Evolutionary conservation across 208 protist genomes (phyloP), one percentile per base, ranked within the genome.

Genomic region (Trypanosoma cruzi): DNA sequence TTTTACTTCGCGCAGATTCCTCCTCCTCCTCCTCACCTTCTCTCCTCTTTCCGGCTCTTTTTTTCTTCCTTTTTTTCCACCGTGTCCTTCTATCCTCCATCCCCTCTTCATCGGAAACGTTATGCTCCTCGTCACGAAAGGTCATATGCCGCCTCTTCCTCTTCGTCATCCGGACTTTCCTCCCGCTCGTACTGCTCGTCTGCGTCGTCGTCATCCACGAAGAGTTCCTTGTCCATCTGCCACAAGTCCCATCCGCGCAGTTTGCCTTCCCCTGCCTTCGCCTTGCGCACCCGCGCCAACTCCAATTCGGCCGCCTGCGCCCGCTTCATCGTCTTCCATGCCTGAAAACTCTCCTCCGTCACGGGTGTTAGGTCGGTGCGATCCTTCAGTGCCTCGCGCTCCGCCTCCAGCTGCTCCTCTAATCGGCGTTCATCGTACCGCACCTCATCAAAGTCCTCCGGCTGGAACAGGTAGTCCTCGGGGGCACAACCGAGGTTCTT

Each of bases 401-500:
- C 84, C 40, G 77, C 76, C 84, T 96, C 92, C 20, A 96, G 74
- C 64, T 75, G 63, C 79, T 96, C 92, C 84, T 96, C 92, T 40
- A 96, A 81, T 2, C 92, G 82, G 20, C 77, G 76, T 11, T 95
- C 89, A 61, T 95, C 89, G 57, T 79, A 66, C 73, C 88, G 86
- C 42, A 95, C 86, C 60, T 93, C 89, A 10, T 95, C 92, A 61
- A 95, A 95, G 79, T 96, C 92, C 58, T 95, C 92, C 18, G 92
- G 87, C 16, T 82, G 83, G 78, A 94, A 96, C 18, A 96, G 85
- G 73, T 96, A 96, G 20, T 91, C 85, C 4, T 94, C 92, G 0
- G 92, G 86, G 55, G 83, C 77, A 68, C 77, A 89, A 54, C 84
- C 77, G 54, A 86, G 79, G 22, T 80, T 76, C 24, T 75, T 73